These are phyloP conservation scores for Fragilaria crotonensis DNA, from an alignment of 108 stramenopile genomes.

Conservation along the genomic window DNA sequence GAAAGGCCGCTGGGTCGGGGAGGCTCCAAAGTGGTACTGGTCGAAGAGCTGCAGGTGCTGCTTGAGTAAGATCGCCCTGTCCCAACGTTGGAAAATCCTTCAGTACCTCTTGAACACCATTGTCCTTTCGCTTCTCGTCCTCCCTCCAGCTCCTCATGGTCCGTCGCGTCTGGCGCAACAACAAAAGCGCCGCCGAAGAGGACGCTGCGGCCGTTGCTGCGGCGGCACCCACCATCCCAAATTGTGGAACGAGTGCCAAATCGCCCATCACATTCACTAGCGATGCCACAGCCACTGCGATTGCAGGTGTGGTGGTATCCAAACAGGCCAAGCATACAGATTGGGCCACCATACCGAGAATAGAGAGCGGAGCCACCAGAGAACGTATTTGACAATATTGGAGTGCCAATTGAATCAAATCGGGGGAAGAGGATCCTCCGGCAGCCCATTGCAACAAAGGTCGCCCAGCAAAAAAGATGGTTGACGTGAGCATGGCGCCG, in stretches of 20 bases:
- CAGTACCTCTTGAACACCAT: not conserved
- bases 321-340: constrained; percentile 62
- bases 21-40: constrained; percentile 56
- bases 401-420: constrained; percentile 38
- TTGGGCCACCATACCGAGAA: constrained; percentile 71
- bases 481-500: constrained; percentile 35
- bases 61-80: not conserved
- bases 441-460: constrained; percentile 41
- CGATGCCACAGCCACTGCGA: constrained; percentile 65
- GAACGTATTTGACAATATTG: constrained; percentile 67
- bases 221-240: constrained; percentile 49
- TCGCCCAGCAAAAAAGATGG: constrained; percentile 37
- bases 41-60: no score
- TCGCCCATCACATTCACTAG: constrained; percentile 73
- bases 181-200: constrained; percentile 41
- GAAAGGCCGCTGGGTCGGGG: constrained; percentile 43
- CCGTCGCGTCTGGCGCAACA: constrained; percentile 40
- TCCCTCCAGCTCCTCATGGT: constrained; percentile 42
- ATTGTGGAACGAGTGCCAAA: constrained; percentile 39
- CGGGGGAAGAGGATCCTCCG: constrained; percentile 26
- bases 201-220: constrained; percentile 68
- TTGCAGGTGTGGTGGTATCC: constrained; percentile 73
- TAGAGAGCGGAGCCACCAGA: constrained; percentile 47
- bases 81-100: not conserved
- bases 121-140: constrained; percentile 1